These are phyloP conservation scores for Forsythia suspensa DNA, from an alignment of 257 asterid genomes.

Conservation along the genomic window DNA sequence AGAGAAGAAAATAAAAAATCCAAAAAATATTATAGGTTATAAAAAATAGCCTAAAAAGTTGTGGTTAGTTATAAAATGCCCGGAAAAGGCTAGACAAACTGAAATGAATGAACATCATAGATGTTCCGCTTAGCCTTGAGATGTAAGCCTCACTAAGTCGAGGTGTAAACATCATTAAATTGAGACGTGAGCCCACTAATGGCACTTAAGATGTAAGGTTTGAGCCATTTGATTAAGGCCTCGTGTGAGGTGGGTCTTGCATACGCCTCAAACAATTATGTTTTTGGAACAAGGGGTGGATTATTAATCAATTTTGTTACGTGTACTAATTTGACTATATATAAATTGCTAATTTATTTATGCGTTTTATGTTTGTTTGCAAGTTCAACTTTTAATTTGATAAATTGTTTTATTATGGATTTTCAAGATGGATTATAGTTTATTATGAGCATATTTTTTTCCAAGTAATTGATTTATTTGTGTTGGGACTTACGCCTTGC, in stretches of 20 bases:
- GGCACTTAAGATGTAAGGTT: not conserved
- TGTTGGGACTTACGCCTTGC: no score
- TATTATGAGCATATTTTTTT: not conserved
- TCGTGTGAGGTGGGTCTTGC: not conserved
- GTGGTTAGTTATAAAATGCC: not conserved
- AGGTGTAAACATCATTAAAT: no score
- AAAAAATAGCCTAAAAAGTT: not conserved
- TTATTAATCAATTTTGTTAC: not conserved
- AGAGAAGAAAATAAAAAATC: not conserved
- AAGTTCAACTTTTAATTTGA: not conserved
- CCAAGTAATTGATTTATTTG: no score
- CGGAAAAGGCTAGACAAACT: not conserved
- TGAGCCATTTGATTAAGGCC: not conserved
- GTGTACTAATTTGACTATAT: not conserved
- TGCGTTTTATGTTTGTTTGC: not conserved
- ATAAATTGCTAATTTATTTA: not conserved
- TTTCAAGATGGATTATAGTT: not conserved
- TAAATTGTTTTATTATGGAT: not conserved
- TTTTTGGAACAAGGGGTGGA: not conserved
- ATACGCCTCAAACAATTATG: not conserved
- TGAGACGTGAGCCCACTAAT: not conserved
- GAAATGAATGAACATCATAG: not conserved
- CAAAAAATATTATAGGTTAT: not conserved
- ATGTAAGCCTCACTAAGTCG: not conserved
- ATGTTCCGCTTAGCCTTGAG: not conserved